These are phyloP conservation scores for Barnettozyma vustinii DNA, from an alignment of 805 yeast species.

Conservation along the genomic window DNA sequence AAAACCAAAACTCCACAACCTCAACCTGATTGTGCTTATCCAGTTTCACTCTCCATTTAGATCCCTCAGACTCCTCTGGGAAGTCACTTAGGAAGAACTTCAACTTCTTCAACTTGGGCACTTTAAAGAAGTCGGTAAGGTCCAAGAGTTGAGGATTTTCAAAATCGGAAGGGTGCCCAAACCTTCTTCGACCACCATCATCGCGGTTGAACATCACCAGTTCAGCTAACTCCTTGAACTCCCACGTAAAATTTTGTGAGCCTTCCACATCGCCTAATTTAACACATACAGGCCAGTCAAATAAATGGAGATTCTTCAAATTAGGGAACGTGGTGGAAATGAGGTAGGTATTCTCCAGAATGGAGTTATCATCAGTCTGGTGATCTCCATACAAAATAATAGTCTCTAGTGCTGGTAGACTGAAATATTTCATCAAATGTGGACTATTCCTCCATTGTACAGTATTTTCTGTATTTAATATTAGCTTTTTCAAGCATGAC, in stretches of 20 bases:
- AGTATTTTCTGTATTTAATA: neutral
- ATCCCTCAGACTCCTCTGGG: neutral
- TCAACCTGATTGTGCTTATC: neutral
- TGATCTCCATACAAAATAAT: neutral
- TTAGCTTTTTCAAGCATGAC: neutral
- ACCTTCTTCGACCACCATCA: conserved; percentile 1
- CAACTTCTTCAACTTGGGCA: neutral
- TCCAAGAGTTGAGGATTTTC: neutral
- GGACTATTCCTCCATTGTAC: neutral
- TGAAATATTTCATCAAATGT: neutral
- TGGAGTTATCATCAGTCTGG: neutral
- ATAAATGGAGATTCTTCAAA: neutral
- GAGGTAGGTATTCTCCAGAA: neutral
- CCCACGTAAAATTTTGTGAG: neutral
- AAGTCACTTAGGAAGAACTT: neutral
- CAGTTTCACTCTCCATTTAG: neutral
- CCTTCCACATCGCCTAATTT: neutral
- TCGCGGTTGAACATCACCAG: neutral
- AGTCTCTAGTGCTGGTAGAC: neutral
- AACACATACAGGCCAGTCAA: neutral
- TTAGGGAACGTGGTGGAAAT: neutral
- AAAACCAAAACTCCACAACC: neutral
- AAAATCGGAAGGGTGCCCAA: neutral
- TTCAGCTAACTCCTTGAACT: neutral
- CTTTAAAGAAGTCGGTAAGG: neutral